phyloP scores from a whole-genome alignment of 495 filamentous ascomycete species.

The Hypoxylon fuscum region DNA sequence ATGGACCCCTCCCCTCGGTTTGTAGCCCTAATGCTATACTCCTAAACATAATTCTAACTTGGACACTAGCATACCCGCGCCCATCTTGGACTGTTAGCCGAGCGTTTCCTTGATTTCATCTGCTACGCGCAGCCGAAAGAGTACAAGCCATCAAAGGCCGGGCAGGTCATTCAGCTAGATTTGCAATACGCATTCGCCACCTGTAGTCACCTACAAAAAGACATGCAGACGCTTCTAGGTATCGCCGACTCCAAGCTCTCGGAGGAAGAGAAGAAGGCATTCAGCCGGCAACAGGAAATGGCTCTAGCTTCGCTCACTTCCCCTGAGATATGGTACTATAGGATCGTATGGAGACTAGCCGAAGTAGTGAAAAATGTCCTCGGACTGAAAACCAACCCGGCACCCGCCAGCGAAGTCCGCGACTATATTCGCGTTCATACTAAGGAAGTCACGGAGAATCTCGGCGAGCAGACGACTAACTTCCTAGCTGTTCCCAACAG shows the following conservation, averaged over 20 bases:
- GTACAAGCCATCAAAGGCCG: constrained; percentile 49
- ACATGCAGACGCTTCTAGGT: constrained; percentile 42
- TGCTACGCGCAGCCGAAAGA: constrained; percentile 53
- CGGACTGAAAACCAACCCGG: background rate
- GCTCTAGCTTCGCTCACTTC: constrained; percentile 26
- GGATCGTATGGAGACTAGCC: constrained; percentile 23
- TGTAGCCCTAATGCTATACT: constrained; percentile 12
- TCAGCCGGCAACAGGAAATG: background rate
- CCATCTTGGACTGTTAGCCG: constrained; percentile 52
- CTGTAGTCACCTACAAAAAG: constrained; percentile 40
- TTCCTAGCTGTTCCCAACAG: constrained; percentile 33
- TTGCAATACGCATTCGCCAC: constrained; percentile 46
- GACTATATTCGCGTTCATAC: background rate
- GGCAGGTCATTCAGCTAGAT: constrained; percentile 46
- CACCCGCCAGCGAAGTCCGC: constrained; percentile 11
- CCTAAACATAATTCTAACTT: constrained; percentile 6
- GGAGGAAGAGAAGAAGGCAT: constrained; percentile 1
- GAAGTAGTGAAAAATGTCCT: constrained; percentile 36
- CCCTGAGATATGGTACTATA: constrained; percentile 31
- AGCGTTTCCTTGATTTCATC: constrained; percentile 55
- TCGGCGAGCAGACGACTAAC: constrained; percentile 36
- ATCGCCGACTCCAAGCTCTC: background rate
- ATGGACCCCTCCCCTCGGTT: constrained; percentile 58
- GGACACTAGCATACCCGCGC: constrained; percentile 47
- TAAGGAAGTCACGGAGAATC: constrained; percentile 19